Evolutionary conservation across 164 flowering plant species (phyloP), one percentile per base, ranked within the genome.

Genomic region (Platanus orientalis): DNA sequence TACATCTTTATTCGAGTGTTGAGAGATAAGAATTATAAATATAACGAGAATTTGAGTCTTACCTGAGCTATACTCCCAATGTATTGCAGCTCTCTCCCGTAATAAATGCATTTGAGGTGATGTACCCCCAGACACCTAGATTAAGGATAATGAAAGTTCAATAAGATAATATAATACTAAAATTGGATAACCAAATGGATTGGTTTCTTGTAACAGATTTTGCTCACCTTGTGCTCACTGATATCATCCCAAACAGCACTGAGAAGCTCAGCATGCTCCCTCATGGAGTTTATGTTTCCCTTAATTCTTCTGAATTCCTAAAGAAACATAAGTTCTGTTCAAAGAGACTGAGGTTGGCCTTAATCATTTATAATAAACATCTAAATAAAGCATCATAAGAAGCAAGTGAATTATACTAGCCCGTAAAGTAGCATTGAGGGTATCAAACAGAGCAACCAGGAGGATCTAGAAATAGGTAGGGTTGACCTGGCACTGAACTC

Each of bases 21-120:
- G 29, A 7, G 42, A 36, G 9, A 36, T 14, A 36, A 3, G 9
- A 36, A 14, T 10, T 7, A 49, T 5, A 12, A 20, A 49, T 45
- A 27, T 27, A 5, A 53, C 19, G 10, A 54, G 51, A 4, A 11
- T 53, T 26, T 13, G 32, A 66, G 32, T 32, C 85, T 73, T 75
- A 89, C 91, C 81, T 89, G 96, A 74, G 89, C 40, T 67, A 89
- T 84, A 76, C 78, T 87, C 65, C 96, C 96, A 74, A n/a, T 89
- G 93, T 48, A 89, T 85, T 27, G 93, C 69, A 68, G 87, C 88
- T 77, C 93, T 73, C 76, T 89, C 96, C 56, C 96, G 67, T 50
- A 89, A 72, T 57, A 89, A 62, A 67, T 85, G 90, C 84, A 83
- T 66, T 61, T 76, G 78, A 56, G 88, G 86, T 19, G 89, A 81